These are phyloP conservation scores for Populus hybrid DNA, from an alignment of 441 rosid genomes.

Conservation along the genomic window DNA sequence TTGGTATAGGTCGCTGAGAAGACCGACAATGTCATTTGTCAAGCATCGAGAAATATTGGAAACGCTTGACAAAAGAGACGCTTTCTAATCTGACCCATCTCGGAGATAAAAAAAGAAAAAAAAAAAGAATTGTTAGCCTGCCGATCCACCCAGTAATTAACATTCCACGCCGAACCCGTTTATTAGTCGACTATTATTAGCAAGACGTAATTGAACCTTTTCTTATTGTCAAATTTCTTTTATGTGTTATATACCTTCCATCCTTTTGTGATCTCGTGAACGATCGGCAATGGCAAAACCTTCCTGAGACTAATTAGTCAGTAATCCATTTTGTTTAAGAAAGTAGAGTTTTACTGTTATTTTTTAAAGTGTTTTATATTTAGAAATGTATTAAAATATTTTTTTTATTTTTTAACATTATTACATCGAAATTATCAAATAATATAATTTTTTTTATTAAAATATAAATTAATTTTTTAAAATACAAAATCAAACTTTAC, in stretches of 20 bases:
- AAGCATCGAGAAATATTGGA: not conserved
- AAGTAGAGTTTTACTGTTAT: too few species aligned
- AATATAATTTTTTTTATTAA: too few species aligned
- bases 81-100: not conserved
- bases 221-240: not conserved
- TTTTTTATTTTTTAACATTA: too few species aligned
- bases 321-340: too few species aligned
- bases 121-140: not conserved
- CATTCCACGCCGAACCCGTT: not conserved
- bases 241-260: too few species aligned
- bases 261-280: not conserved
- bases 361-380: too few species aligned
- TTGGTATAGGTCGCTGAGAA: not conserved
- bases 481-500: too few species aligned
- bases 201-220: not conserved
- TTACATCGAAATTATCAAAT: fast-evolving
- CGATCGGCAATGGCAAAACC: too few species aligned
- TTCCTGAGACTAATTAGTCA: too few species aligned
- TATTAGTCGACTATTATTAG: not conserved
- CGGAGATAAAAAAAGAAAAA: not conserved
- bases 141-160: not conserved
- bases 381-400: too few species aligned
- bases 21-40: not conserved
- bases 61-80: not conserved
- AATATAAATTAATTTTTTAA: too few species aligned